phyloP scores from a whole-genome alignment of 1,284 basidiomycete species.

The Waitea zeae region DNA sequence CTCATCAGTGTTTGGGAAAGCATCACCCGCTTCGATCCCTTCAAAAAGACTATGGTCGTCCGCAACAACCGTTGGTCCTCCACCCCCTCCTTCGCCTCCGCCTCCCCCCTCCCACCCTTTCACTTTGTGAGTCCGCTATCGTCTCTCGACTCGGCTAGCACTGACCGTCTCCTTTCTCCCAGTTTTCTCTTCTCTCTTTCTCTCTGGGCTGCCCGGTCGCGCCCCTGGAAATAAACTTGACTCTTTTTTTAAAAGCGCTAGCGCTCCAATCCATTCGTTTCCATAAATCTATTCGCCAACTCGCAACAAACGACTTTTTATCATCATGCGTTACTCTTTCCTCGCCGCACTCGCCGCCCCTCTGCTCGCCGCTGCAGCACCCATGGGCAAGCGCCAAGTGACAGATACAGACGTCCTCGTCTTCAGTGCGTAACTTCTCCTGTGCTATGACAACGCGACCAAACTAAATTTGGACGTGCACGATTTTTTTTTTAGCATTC shows the following conservation, averaged over 20 bases:
- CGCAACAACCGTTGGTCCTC: neutral
- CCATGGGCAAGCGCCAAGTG: conserved; percentile 22
- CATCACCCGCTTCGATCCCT: too few species aligned
- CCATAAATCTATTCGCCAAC: too few species aligned
- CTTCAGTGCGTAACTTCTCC: conserved; percentile 35
- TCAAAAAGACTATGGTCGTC: too few species aligned
- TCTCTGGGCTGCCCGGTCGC: conserved; percentile 50
- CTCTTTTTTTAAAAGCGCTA: conserved; percentile 17
- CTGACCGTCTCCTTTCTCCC: neutral
- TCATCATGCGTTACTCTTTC: too few species aligned
- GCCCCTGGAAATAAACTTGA: conserved; percentile 34
- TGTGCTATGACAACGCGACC: neutral
- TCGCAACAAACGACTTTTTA: too few species aligned
- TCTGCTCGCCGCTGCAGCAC: conserved; percentile 25
- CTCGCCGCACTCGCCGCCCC: too few species aligned
- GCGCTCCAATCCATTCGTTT: conserved; percentile 20
- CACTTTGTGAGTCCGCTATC: neutral
- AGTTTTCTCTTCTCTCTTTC: too few species aligned
- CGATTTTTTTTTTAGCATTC: conserved; percentile 32
- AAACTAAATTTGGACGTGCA: conserved; percentile 1
- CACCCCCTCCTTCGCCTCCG: neutral
- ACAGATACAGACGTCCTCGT: conserved; percentile 38
- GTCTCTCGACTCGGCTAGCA: neutral
- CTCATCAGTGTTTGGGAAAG: too few species aligned
- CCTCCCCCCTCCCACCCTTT: conserved; percentile 1